A percentile compares a stretch with the other conserved stretches of the same genome.
Evolutionary conservation across 371 early-diverging fungal genomes (phyloP).

Genomic region (Thermomucor indicae-seudaticae): DNA sequence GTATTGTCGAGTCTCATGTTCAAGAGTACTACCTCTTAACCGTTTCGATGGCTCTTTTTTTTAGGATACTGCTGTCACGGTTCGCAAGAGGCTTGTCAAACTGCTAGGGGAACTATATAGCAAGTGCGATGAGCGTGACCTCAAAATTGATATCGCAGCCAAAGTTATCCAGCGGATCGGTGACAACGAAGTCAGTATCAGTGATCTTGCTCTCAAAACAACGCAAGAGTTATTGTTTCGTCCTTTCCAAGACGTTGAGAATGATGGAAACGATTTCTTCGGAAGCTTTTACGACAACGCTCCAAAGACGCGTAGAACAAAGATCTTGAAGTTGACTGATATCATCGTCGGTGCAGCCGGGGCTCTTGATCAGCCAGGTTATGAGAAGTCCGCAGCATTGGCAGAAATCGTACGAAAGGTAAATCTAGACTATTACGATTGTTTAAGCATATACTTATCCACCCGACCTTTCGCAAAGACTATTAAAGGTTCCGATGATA

Average conservation of each 20-base stretch:
- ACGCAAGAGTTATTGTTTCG: constrained; percentile 73
- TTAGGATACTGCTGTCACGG: constrained; percentile 81
- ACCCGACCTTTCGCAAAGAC: too few relatives aligned
- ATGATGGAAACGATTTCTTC: constrained; percentile 30
- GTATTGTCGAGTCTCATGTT: constrained; percentile 37
- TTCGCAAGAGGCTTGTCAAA: constrained; percentile 83
- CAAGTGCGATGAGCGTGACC: constrained; percentile 37
- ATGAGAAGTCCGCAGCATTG: constrained; percentile 16
- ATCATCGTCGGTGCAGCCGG: constrained; percentile 49
- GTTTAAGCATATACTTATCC: background rate
- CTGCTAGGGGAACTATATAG: constrained; percentile 70
- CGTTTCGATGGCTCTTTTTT: background rate
- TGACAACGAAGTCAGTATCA: constrained; percentile 79
- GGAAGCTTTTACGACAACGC: constrained; percentile 26
- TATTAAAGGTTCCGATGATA: constrained; percentile 28
- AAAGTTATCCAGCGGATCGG: constrained; percentile 67
- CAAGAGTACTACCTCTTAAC: background rate
- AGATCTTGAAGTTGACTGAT: constrained; percentile 32
- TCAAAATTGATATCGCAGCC: constrained; percentile 71
- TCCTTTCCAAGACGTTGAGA: constrained; percentile 41
- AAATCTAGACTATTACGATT: background rate
- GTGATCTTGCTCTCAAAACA: constrained; percentile 67
- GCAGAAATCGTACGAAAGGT: constrained; percentile 33
- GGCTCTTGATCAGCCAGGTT: constrained; percentile 16
- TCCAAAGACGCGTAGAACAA: constrained; percentile 35